A percentile compares a stretch with the other conserved stretches of the same genome.
Conservation (phyloP, 2,329 filamentous ascomycete genomes). For the Amauroascus verrucosus region DNA sequence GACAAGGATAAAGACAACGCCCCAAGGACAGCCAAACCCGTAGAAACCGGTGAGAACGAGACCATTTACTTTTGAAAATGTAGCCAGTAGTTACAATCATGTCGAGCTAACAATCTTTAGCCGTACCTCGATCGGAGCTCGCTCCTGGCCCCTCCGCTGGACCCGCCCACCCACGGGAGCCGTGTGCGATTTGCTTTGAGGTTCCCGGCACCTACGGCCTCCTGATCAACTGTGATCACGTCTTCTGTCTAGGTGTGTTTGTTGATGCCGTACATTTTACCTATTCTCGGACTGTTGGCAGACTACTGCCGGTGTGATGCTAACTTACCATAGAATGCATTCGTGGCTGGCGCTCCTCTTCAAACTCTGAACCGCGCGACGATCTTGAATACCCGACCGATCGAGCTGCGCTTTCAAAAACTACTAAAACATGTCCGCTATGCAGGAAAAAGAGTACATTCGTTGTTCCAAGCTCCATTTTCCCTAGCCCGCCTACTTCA, state of each 20-base stretch:
- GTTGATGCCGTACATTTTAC: too few relatives aligned
- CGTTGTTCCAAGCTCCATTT: conserved; percentile 23
- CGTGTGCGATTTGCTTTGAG: conserved; percentile 24
- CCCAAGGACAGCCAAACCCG: not conserved
- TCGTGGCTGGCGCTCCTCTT: conserved; percentile 22
- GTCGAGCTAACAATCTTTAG: not conserved
- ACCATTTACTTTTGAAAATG: too few relatives aligned
- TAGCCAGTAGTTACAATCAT: not conserved
- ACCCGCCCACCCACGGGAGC: conserved; percentile 9
- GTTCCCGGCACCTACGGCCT: conserved; percentile 22
- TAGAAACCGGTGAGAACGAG: not conserved
- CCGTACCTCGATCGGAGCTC: not conserved
- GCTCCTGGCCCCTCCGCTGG: not conserved
- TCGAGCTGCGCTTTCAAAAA: conserved; percentile 14
- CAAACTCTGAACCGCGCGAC: conserved; percentile 13
- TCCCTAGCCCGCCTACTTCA: conserved; percentile 17
- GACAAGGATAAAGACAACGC: conserved; percentile 9
- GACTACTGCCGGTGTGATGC: not conserved
- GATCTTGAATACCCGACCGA: conserved; percentile 4
- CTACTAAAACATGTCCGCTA: conserved; percentile 23
- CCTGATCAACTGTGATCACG: conserved; percentile 23
- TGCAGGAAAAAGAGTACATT: conserved; percentile 23
- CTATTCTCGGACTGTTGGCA: not conserved
- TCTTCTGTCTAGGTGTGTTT: conserved; percentile 24
- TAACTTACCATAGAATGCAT: conserved; percentile 21